A percentile compares a stretch with the other conserved stretches of the same genome.
Conservation (phyloP, 1,284 basidiomycete species). For the Ustilago tritici region DNA sequence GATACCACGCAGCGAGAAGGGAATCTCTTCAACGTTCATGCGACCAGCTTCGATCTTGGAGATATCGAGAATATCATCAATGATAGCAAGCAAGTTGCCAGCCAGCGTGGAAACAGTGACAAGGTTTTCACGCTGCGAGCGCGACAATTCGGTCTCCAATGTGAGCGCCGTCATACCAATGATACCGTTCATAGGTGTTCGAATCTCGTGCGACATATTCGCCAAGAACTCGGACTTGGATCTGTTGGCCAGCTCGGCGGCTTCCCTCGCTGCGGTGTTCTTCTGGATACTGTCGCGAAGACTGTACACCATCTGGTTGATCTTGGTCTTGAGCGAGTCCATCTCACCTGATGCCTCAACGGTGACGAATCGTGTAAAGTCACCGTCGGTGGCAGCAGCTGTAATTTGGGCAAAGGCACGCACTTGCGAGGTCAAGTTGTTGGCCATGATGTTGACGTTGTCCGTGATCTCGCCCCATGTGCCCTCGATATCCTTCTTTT, state of each 20-base stretch:
- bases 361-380: conserved; percentile 98
- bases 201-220: conserved; percentile 70
- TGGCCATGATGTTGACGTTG: conserved; percentile 73
- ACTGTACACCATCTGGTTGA: conserved; percentile 99
- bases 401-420: conserved; percentile 99
- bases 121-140: conserved; percentile 92
- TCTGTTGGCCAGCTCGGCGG: conserved; percentile 90
- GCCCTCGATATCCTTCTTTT: conserved; percentile 95
- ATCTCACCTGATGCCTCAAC: conserved; percentile 98
- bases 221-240: conserved; percentile 90
- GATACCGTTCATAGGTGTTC: conserved; percentile 76
- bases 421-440: conserved; percentile 97
- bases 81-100: conserved; percentile 91
- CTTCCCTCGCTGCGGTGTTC: conserved; percentile 97
- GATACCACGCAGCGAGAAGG: conserved; percentile 95
- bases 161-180: conserved; percentile 99
- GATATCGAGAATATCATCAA: conserved; percentile 72
- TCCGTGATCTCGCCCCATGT: conserved; percentile 99
- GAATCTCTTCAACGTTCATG: conserved; percentile 99
- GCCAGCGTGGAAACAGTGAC: conserved; percentile 95
- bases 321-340: conserved; percentile 99
- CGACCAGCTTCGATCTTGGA: conserved; percentile 84
- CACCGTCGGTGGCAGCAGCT: conserved; percentile 97
- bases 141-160: conserved; percentile 88
- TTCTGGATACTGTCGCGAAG: conserved; percentile 97